phyloP scores from a whole-genome alignment of 2,329 filamentous ascomycete species.

The Trichoderma harzianum region DNA sequence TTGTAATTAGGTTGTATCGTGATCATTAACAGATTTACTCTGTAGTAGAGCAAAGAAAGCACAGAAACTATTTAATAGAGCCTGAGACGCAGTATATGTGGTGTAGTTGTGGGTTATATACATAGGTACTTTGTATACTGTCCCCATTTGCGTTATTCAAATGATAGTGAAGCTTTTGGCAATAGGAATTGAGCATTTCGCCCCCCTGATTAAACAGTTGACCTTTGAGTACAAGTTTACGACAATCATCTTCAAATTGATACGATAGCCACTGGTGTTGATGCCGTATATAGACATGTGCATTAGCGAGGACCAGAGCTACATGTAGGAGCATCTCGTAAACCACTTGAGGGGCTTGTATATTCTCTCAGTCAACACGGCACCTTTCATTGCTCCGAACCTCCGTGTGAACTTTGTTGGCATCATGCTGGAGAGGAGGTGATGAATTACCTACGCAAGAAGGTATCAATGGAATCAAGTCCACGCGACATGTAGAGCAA shows the following conservation, averaged over 20 bases:
- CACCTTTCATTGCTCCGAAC: not conserved
- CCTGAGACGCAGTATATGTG: not conserved
- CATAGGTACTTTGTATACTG: fast-evolving
- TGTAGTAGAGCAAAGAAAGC: not conserved
- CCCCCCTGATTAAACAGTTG: not conserved
- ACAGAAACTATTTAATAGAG: not conserved
- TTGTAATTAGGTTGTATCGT: not conserved
- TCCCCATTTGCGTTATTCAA: not conserved
- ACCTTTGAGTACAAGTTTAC: not conserved
- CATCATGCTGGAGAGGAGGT: not conserved
- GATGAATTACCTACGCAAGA: not conserved
- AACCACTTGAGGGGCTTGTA: not conserved
- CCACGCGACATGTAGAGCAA: too few species aligned
- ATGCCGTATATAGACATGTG: not conserved
- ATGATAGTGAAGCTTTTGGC: not conserved
- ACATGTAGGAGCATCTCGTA: not conserved
- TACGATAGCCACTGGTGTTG: not conserved
- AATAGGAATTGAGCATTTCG: not conserved
- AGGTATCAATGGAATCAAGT: not conserved
- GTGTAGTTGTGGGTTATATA: not conserved
- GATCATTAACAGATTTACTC: not conserved
- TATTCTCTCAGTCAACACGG: not conserved
- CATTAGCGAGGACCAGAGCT: not conserved
- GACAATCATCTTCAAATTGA: not conserved
- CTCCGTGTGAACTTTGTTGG: not conserved